Evolutionary conservation across 2,329 filamentous ascomycete species (phyloP), one percentile per base, ranked within the genome.

Genomic region (Ophiostoma quercus): DNA sequence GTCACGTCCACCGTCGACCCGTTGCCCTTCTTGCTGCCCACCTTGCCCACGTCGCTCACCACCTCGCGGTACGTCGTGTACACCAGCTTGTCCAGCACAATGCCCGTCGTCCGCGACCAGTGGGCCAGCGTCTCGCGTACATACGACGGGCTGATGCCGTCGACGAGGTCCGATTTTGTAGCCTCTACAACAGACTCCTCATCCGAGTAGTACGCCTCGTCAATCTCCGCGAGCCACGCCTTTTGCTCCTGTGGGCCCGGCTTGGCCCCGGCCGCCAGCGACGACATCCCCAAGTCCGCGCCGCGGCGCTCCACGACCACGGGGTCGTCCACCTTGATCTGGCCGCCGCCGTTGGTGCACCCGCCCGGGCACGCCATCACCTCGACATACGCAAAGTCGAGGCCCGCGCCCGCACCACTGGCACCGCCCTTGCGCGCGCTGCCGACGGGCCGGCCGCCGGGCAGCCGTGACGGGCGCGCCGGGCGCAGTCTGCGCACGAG

Each of bases 291-390:
- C n/a, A 66, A 22, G 4, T 66, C 65, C 2, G n/a, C 34, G 2
- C 81, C 80, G 72, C 80, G 83, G 66, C 82, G 82, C 72, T 84
- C 83, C 60, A 83, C 75, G 11, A 89, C 80, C 14, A 87, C 81
- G 7, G 91, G 87, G 77, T 98, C 95, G 68, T 92, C 91, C 34
- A 92, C 87, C 77, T 97, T 97, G 77, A 99, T 89, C 81, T 99
- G 95, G 0, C 95, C 95, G 51, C 95, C 95, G 1, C 95, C 95
- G 75, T 99, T 99, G 69, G 95, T 99, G 81, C 95, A 99, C 2
- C 95, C 95, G n/a, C 95, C 95, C 0, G 95, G 95, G 79, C 95
- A 99, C 16, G 95, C 95, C 95, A 99, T 99, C 71, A 99, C 95
- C 80, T 99, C 95, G 37, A 98, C 91, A 79, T 96, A 98, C n/a